phyloP scores from a whole-genome alignment of 225 moss, liverwort and hornwort genomes.

The Physcomitrellopsis africana region DNA sequence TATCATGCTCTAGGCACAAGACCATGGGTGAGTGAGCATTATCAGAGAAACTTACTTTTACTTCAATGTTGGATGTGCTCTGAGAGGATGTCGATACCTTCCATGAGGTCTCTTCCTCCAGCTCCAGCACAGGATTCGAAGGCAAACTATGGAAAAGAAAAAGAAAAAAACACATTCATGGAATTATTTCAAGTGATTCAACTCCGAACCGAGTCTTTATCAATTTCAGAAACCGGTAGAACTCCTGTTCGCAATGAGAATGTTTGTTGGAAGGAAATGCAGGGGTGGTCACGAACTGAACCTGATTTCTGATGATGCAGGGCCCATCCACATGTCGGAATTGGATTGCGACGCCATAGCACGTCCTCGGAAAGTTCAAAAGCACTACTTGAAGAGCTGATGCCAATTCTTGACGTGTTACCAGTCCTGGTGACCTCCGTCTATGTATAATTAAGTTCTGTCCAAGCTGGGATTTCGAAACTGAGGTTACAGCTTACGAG shows the following conservation, averaged over 20 bases:
- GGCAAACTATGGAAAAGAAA: constrained; percentile 29
- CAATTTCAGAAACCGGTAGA: neutral
- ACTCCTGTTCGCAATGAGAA: neutral
- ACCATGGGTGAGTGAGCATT: too few relatives aligned
- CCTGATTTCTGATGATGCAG: constrained; percentile 43
- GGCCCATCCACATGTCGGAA: constrained; percentile 52
- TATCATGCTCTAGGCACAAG: too few relatives aligned
- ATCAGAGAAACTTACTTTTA: constrained; percentile 28
- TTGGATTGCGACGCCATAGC: constrained; percentile 37
- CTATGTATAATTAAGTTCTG: too few relatives aligned
- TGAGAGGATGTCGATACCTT: constrained; percentile 26
- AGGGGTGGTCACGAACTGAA: neutral
- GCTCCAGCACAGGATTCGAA: constrained; percentile 32
- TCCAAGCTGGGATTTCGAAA: too few relatives aligned
- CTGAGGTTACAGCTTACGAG: too few relatives aligned
- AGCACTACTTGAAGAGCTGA: too few relatives aligned
- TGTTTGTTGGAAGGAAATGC: neutral
- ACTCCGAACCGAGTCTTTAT: neutral
- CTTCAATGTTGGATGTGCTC: constrained; percentile 4
- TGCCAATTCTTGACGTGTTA: too few relatives aligned
- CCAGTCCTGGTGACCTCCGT: too few relatives aligned
- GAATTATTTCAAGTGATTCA: neutral
- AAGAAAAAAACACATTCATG: neutral
- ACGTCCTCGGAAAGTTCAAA: neutral
- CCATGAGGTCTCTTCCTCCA: constrained; percentile 42